Conservation (phyloP, 129 eudicot species). For the Escallonia rubra region DNA sequence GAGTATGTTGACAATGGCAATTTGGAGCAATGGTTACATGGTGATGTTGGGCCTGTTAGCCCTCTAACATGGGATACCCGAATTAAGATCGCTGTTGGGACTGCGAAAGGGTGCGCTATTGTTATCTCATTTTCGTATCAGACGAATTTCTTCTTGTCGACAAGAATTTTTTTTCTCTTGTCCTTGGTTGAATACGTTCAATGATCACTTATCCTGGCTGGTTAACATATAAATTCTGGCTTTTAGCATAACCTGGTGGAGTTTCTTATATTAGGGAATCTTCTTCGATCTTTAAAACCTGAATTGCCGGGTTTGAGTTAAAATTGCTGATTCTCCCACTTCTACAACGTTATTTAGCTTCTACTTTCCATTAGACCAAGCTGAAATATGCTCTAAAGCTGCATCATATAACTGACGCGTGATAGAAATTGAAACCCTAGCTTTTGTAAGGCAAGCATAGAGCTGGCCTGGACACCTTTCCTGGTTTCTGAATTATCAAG, state of each 20-base stretch:
- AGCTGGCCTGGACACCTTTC: too few species aligned
- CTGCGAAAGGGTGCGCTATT: slow-evolving; percentile 76
- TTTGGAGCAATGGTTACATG: slow-evolving; percentile 97
- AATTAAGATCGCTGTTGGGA: slow-evolving; percentile 82
- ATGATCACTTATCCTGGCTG: neutral
- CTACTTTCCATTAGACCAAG: too few species aligned
- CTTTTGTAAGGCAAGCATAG: too few species aligned
- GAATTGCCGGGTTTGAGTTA: too few species aligned
- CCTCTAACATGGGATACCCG: slow-evolving; percentile 86
- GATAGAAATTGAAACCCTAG: too few species aligned
- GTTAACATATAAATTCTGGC: neutral
- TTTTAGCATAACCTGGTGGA: neutral
- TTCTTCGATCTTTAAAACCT: neutral
- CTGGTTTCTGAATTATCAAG: too few species aligned
- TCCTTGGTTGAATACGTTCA: neutral
- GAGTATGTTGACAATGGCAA: slow-evolving; percentile 94
- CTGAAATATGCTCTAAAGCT: too few species aligned
- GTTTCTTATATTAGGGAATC: neutral
- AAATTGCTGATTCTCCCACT: too few species aligned
- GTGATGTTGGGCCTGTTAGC: slow-evolving; percentile 81
- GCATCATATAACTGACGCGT: too few species aligned
- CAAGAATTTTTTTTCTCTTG: neutral
- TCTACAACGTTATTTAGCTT: too few species aligned
- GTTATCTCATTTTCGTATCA: neutral
- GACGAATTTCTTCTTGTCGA: neutral